A percentile compares a stretch with the other conserved stretches of the same genome.
Evolutionary conservation across 805 yeast genomes (phyloP).

Genomic region (Jamesozyma jinghongensis): DNA sequence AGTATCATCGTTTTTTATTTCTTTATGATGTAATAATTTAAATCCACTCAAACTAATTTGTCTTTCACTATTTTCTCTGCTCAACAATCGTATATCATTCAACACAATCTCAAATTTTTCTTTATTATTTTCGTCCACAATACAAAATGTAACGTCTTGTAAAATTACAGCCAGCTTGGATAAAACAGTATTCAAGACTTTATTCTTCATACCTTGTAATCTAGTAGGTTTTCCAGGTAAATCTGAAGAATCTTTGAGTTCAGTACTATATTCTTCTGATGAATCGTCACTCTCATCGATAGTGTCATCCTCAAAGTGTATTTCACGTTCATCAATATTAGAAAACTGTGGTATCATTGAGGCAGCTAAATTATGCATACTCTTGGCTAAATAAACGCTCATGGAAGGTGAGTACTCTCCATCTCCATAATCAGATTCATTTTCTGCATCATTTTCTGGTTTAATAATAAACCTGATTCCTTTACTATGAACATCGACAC

Average conservation of each 20-base stretch:
- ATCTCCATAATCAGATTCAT: slow-evolving; percentile 20
- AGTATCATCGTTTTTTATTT: background rate
- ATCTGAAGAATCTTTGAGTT: too few relatives aligned
- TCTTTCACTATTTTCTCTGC: slow-evolving; percentile 4
- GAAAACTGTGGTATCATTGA: slow-evolving; percentile 32
- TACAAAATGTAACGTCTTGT: slow-evolving; percentile 37
- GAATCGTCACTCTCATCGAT: background rate
- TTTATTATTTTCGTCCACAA: slow-evolving; percentile 37
- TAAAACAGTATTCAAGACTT: slow-evolving; percentile 59
- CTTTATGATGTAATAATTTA: background rate
- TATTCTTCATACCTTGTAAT: slow-evolving; percentile 48
- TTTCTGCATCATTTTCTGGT: slow-evolving; percentile 16
- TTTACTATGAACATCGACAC: slow-evolving; percentile 51
- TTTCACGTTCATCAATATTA: slow-evolving; percentile 13
- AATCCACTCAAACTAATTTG: slow-evolving; percentile 2
- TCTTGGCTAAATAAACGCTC: slow-evolving; percentile 52
- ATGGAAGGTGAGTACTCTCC: slow-evolving; percentile 7
- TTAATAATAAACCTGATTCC: slow-evolving; percentile 39
- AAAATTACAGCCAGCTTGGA: slow-evolving; percentile 49
- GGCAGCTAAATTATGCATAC: slow-evolving; percentile 66
- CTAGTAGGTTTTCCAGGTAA: slow-evolving; percentile 4
- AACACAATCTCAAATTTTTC: slow-evolving; percentile 30
- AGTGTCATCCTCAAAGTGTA: slow-evolving; percentile 6
- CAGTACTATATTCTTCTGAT: background rate
- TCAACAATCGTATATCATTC: slow-evolving; percentile 9